Conservation (phyloP, 75 land plant genomes). For the Sequoiadendron giganteum region DNA sequence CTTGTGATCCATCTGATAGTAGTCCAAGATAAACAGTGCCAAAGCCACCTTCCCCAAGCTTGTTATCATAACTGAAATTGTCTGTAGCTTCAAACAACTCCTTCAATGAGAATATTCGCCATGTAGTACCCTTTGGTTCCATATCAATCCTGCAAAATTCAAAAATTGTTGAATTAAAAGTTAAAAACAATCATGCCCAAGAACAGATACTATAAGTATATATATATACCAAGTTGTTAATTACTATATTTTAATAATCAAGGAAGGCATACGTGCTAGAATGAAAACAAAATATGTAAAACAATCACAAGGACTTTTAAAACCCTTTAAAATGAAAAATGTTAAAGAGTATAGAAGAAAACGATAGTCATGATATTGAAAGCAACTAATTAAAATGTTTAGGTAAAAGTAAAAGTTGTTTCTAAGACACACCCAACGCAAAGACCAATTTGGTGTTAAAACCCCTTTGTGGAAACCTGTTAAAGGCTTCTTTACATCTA, state of each 20-base stretch:
- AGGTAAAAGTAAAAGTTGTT: no score
- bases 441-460: no score
- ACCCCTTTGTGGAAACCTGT: no score
- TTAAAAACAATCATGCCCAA: background rate
- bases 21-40: constrained; percentile 51
- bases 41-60: constrained; percentile 56
- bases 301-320: no score
- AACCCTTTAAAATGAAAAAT: no score
- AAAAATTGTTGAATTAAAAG: background rate
- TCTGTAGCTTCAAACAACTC: constrained; percentile 54
- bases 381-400: no score
- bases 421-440: no score
- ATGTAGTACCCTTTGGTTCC: constrained; percentile 16
- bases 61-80: constrained; percentile 47
- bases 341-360: no score
- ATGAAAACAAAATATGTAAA: no score
- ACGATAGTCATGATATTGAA: no score
- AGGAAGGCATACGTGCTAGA: no score
- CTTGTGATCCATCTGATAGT: constrained; percentile 50
- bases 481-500: no score
- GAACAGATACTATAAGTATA: background rate
- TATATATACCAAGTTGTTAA: background rate
- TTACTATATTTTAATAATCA: background rate
- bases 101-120: constrained; percentile 47
- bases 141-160: constrained; percentile 7